Conservation (phyloP, 495 filamentous ascomycete genomes). For the Xylaria curta region DNA sequence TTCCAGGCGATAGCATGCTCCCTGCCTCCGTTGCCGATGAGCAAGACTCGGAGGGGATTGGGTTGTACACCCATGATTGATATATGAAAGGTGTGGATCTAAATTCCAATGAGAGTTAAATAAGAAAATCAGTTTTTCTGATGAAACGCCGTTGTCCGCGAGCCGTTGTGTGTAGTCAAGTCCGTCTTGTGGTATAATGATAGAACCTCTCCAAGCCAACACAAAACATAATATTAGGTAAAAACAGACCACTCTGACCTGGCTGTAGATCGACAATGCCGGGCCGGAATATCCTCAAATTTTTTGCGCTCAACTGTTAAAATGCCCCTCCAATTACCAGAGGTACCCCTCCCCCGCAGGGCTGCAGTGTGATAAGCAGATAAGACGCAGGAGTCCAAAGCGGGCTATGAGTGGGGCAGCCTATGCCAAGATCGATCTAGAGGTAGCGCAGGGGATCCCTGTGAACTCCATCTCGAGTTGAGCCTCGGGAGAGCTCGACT, state of each 20-base stretch:
- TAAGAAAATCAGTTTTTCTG: too few relatives aligned
- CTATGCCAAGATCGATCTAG: not conserved
- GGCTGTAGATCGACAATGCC: constrained; percentile 18
- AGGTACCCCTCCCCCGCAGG: constrained; percentile 28
- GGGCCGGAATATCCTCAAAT: constrained; percentile 27
- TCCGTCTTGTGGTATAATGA: not conserved
- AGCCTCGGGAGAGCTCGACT: constrained; percentile 21
- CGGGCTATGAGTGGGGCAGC: not conserved
- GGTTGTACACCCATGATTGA: constrained; percentile 35
- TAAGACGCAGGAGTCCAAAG: not conserved
- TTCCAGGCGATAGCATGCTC: constrained; percentile 98
- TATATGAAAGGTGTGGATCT: constrained; percentile 5
- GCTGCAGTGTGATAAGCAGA: constrained; percentile 25
- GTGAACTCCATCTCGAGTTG: constrained; percentile 21
- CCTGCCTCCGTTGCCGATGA: constrained; percentile 91
- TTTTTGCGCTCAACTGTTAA: constrained; percentile 22
- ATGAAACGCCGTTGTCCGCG: too few relatives aligned
- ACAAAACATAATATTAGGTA: not conserved
- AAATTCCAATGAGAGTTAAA: not conserved
- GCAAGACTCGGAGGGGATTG: constrained; percentile 66
- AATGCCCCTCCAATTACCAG: constrained; percentile 26
- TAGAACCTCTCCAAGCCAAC: not conserved
- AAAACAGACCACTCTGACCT: not conserved
- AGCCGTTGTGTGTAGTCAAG: not conserved
- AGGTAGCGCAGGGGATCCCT: constrained; percentile 8